phyloP scores from a whole-genome alignment of 2,329 filamentous ascomycete genomes.

The Orbilia quercus region DNA sequence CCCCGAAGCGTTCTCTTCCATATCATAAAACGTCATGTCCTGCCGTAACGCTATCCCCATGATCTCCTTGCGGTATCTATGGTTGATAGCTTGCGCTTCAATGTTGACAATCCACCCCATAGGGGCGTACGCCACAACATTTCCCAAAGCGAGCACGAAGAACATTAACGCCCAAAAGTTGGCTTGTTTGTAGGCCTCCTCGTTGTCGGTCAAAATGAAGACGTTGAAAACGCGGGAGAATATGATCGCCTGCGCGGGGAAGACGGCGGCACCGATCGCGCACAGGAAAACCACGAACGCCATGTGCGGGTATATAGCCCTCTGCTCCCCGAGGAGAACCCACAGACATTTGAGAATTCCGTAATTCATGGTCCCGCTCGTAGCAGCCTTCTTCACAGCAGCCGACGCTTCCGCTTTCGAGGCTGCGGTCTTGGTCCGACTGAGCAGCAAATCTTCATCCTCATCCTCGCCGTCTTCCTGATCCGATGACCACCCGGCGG shows the following conservation, averaged over 20 bases:
- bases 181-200: constrained; percentile 63
- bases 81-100: constrained; percentile 42
- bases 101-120: constrained; percentile 58
- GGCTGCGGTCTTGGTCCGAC: constrained; percentile 41
- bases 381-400: constrained; percentile 55
- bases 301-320: constrained; percentile 66
- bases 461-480: constrained; percentile 56
- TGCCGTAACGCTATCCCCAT: constrained; percentile 69
- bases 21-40: constrained; percentile 58
- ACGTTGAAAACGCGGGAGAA: constrained; percentile 69
- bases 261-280: constrained; percentile 62
- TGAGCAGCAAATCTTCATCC: constrained; percentile 30
- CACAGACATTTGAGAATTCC: constrained; percentile 69
- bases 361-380: constrained; percentile 54
- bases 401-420: constrained; percentile 45
- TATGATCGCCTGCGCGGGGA: constrained; percentile 69
- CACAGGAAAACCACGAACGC: constrained; percentile 68
- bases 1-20: constrained; percentile 60
- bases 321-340: constrained; percentile 70
- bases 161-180: constrained; percentile 77
- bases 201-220: constrained; percentile 63
- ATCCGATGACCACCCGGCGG: constrained; percentile 32
- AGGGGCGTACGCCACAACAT: constrained; percentile 62
- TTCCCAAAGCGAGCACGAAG: constrained; percentile 69
- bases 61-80: constrained; percentile 58